A percentile compares a stretch with the other conserved stretches of the same genome.
These are phyloP conservation scores for Metschnikowia bowlesiae DNA, from an alignment of 805 yeast species.

Conservation along the genomic window DNA sequence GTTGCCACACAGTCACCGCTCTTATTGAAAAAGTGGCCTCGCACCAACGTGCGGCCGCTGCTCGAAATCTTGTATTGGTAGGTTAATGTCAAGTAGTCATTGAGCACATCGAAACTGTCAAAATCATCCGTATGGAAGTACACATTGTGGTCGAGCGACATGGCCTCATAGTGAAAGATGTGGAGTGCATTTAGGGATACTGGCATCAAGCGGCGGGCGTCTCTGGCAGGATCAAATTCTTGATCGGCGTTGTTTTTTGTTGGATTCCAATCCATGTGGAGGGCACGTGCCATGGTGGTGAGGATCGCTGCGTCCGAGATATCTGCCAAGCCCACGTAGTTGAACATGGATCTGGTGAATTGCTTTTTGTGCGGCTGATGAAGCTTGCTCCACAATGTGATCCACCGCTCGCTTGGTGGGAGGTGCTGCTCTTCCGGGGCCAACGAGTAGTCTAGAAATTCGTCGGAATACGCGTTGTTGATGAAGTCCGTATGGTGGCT, in stretches of 20 bases:
- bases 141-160: constrained; percentile 43
- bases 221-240: constrained; percentile 30
- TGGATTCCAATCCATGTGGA: constrained; percentile 42
- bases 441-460: constrained; percentile 28
- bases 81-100: constrained; percentile 34
- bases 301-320: constrained; percentile 36
- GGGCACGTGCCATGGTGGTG: constrained; percentile 38
- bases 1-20: constrained; percentile 34
- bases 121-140: constrained; percentile 34
- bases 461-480: constrained; percentile 35
- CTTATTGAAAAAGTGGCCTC: constrained; percentile 34
- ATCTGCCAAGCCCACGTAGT: constrained; percentile 35
- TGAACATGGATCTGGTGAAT: constrained; percentile 24
- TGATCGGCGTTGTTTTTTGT: constrained; percentile 27
- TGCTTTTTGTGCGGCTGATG: constrained; percentile 19
- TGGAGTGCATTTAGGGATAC: constrained; percentile 15
- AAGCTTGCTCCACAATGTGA: constrained; percentile 38
- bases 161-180: constrained; percentile 40
- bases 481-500: constrained; percentile 35
- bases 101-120: constrained; percentile 25
- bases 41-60: constrained; percentile 34
- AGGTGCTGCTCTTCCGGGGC: constrained; percentile 32
- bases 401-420: constrained; percentile 36
- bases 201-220: constrained; percentile 24
- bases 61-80: constrained; percentile 33